phyloP scores from a whole-genome alignment of 768 basidiomycete genomes.

The Termitomyces titanicus region DNA sequence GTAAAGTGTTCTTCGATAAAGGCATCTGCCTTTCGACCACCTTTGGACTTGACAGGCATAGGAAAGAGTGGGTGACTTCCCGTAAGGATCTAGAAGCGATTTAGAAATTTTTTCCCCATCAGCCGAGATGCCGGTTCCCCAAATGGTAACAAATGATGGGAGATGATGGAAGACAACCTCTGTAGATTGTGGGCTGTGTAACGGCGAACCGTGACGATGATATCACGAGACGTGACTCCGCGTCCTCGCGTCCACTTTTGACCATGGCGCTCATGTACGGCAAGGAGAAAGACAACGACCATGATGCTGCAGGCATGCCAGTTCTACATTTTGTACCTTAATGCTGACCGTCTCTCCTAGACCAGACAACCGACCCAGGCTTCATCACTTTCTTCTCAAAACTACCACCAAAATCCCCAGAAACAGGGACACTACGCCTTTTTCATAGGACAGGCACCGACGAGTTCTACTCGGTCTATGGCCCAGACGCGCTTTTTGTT shows the following conservation, averaged over 20 bases:
- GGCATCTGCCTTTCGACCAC: too few relatives aligned
- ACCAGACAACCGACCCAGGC: constrained; percentile 69
- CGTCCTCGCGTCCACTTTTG: constrained; percentile 1
- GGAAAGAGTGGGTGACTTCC: too few relatives aligned
- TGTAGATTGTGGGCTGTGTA: too few relatives aligned
- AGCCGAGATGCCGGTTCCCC: too few relatives aligned
- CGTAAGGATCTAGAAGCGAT: too few relatives aligned
- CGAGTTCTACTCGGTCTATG: constrained; percentile 87
- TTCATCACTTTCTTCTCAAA: constrained; percentile 70
- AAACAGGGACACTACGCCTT: constrained; percentile 80
- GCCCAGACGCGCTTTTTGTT: constrained; percentile 83
- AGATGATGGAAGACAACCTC: too few relatives aligned
- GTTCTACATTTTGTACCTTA: background rate
- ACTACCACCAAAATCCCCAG: constrained; percentile 64
- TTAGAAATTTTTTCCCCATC: too few relatives aligned
- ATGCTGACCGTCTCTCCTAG: constrained; percentile 21
- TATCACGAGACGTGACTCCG: constrained; percentile 18
- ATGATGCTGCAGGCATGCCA: constrained; percentile 15
- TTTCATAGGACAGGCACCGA: constrained; percentile 64
- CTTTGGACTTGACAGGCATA: too few relatives aligned
- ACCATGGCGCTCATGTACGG: constrained; percentile 61
- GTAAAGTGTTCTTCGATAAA: too few relatives aligned
- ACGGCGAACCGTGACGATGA: constrained; percentile 4
- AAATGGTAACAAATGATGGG: too few relatives aligned
- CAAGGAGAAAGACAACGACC: constrained; percentile 53